These are phyloP conservation scores for Mycena venus DNA, from an alignment of 768 basidiomycete genomes.

Conservation along the genomic window DNA sequence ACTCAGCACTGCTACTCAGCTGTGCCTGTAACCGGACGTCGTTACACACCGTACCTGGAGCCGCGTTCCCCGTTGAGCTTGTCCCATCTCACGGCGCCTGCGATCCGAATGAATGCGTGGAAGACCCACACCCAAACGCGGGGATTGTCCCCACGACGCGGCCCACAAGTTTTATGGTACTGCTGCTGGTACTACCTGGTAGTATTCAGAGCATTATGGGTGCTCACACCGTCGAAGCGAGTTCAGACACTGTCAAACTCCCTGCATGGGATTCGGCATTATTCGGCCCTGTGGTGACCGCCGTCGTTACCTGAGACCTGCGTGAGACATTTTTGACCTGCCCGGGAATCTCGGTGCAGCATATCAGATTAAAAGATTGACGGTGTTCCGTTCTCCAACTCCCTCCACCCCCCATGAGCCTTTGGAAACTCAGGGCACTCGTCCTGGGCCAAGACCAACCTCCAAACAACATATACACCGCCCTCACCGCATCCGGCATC, in stretches of 20 bases:
- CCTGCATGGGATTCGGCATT: too few species aligned
- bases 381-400: conserved; percentile 15
- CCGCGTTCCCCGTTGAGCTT: background rate
- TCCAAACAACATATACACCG: conserved; percentile 56
- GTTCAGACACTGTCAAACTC: too few species aligned
- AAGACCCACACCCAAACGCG: background rate
- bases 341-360: conserved; percentile 13
- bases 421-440: conserved; percentile 55
- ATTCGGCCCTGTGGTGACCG: too few species aligned
- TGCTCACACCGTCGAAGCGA: too few species aligned
- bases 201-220: too few species aligned
- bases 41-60: too few species aligned
- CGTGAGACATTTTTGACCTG: too few species aligned
- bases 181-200: too few species aligned
- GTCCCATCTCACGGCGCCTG: background rate
- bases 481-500: conserved; percentile 69
- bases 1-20: too few species aligned
- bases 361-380: conserved; percentile 47
- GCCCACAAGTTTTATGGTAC: too few species aligned
- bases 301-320: too few species aligned
- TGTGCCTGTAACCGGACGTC: too few species aligned
- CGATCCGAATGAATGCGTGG: background rate
- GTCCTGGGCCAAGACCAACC: conserved; percentile 53
- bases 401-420: conserved; percentile 47
- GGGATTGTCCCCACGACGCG: background rate